Base-by-base conservation (phyloP, 2,329 filamentous ascomycete genomes). In the Ascomycota sp. region DNA sequence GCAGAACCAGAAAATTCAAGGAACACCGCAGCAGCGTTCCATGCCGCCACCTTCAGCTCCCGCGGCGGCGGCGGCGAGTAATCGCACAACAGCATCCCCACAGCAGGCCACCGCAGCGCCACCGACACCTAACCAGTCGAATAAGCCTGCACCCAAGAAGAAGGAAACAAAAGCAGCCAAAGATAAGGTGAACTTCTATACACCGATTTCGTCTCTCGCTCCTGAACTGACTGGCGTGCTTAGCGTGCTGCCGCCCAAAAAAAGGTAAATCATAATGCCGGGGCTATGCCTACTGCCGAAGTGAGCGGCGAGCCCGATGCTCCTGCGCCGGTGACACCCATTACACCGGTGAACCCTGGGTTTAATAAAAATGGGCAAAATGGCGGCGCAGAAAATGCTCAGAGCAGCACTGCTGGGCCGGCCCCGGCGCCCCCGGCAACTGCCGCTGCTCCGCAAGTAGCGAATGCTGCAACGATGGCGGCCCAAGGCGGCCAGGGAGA, bases 101-200 rank as follows among this genome's bases (percentile, higher is more conserved):
- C 70, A 74, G 40, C 64, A 68, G 39, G 64, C 63, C 36, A 69
- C 63, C 34, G 64, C 69, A 6, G 75, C 75, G 23, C 79, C 80
- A 1, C 79, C 79, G 2, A 89, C 80, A 4, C 80, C 80, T 1
- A 73, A 69, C 30, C 76, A 81, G 45, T 50, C 59, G 2, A 75
- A 72, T 45, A 86, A 86, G 57, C 53, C 75, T 4, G 72, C 69
- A 22, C 75, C 77, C 1, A 83, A 81, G 51, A 86, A 86, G 65
- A 79, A 81, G 58, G 69, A 72, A 21, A 57, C 55, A 5, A 75
- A 75, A 51, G 63, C 59, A 35, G 58, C 66, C 5, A 77, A 75
- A 51, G 59, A 55, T 33, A 80, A 81, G 71, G 75, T 79, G 65
- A 56, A 57, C 43, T 20, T 20, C 25, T 25, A 4, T 15, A 7